Evolutionary conservation across 495 filamentous ascomycete genomes (phyloP).

Genomic region (Penicillium bovifimosum): DNA sequence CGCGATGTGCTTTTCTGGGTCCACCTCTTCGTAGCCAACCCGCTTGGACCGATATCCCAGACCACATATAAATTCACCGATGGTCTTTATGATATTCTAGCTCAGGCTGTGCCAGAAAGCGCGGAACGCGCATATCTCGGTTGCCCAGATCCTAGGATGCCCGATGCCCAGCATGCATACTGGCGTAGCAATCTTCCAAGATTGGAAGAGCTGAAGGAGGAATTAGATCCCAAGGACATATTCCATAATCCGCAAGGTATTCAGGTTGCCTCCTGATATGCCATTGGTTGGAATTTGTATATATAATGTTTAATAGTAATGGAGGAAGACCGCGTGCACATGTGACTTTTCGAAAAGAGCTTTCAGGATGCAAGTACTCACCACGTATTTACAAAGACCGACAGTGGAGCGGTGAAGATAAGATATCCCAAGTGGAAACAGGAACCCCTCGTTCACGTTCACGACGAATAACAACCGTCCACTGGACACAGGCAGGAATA

Average conservation of each 20-base stretch:
- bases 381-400: too few relatives aligned
- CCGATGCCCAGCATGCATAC: slow-evolving; percentile 40
- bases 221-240: slow-evolving; percentile 48
- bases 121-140: slow-evolving; percentile 52
- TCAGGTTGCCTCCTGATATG: neutral
- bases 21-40: slow-evolving; percentile 29
- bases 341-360: too few relatives aligned
- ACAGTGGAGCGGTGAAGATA: too few relatives aligned
- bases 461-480: too few relatives aligned
- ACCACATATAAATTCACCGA: slow-evolving; percentile 28
- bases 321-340: too few relatives aligned
- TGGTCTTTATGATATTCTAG: slow-evolving; percentile 35
- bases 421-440: too few relatives aligned
- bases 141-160: slow-evolving; percentile 56
- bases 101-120: slow-evolving; percentile 9
- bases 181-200: slow-evolving; percentile 45
- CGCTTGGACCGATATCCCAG: slow-evolving; percentile 29
- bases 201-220: slow-evolving; percentile 46
- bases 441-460: too few relatives aligned
- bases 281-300: too few relatives aligned
- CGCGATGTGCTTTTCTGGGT: slow-evolving; percentile 36
- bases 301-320: too few relatives aligned
- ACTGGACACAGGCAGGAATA: too few relatives aligned
- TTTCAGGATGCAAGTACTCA: too few relatives aligned
- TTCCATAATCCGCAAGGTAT: slow-evolving; percentile 56